These are phyloP conservation scores for Tulasnella sp. DNA, from an alignment of 768 basidiomycete species.

Conservation along the genomic window DNA sequence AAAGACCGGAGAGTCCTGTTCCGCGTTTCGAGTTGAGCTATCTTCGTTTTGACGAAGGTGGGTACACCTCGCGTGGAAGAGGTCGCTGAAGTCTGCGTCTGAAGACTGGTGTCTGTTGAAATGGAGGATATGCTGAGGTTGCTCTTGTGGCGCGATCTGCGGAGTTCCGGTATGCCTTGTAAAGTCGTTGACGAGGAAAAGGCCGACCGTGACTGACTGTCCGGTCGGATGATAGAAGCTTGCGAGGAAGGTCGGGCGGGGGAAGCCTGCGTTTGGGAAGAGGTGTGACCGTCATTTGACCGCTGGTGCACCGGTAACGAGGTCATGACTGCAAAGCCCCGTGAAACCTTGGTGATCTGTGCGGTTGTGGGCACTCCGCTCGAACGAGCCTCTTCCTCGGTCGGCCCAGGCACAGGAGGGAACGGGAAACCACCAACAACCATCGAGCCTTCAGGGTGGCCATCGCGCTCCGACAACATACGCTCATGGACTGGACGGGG, in stretches of 20 bases:
- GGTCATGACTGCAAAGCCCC: constrained; percentile 13
- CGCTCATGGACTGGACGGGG: background rate
- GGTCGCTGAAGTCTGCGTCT: constrained; percentile 5
- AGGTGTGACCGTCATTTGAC: background rate
- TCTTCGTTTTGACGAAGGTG: constrained; percentile 17
- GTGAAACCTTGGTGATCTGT: constrained; percentile 4
- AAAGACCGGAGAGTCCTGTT: constrained; percentile 8
- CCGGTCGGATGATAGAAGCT: background rate
- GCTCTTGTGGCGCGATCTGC: constrained; percentile 20
- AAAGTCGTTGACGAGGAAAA: background rate
- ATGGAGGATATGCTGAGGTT: constrained; percentile 22
- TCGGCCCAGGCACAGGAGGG: background rate
- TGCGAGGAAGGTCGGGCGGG: background rate
- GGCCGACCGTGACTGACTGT: background rate
- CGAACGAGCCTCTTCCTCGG: constrained; percentile 21
- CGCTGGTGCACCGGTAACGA: background rate
- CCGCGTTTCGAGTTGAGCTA: constrained; percentile 27
- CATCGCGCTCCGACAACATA: background rate
- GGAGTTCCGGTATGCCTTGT: background rate
- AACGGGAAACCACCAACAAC: constrained; percentile 6
- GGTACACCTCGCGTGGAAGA: constrained; percentile 22
- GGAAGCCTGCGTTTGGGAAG: background rate
- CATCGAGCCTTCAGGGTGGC: background rate
- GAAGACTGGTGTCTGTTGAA: constrained; percentile 18
- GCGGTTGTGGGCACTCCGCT: constrained; percentile 11